Percentiles rank a stretch among this genome's conserved stretches.
Conservation (phyloP, 2,329 filamentous ascomycete genomes). For the Chaetomium sp. region DNA sequence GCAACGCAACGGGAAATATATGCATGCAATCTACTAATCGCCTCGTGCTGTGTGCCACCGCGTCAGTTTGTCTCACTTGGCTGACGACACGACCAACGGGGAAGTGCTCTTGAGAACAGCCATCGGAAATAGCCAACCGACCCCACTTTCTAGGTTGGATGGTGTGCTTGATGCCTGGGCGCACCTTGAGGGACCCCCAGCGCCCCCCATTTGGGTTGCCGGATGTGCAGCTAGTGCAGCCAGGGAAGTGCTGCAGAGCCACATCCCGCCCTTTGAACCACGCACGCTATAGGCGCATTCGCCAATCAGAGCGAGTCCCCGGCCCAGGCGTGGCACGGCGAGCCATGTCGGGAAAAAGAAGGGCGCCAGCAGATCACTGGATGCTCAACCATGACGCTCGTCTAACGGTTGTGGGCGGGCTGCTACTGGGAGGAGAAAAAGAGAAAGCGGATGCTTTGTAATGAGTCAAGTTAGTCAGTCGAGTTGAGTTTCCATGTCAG, state of each 20-base stretch:
- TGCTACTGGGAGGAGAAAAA: not conserved
- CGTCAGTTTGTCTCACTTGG: not conserved
- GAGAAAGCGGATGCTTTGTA: slow-evolving; percentile 6
- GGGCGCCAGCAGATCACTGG: slow-evolving; percentile 18
- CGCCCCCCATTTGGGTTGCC: not conserved
- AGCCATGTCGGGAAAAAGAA: slow-evolving; percentile 25
- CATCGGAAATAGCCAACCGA: slow-evolving; percentile 9
- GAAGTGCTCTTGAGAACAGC: not conserved
- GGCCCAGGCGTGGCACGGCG: slow-evolving; percentile 13
- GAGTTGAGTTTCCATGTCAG: not conserved
- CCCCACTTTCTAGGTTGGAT: not conserved
- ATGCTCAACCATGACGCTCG: slow-evolving; percentile 14
- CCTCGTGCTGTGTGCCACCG: not conserved
- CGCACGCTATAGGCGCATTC: not conserved
- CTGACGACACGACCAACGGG: slow-evolving; percentile 2
- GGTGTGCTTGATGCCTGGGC: slow-evolving; percentile 3
- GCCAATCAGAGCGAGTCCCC: slow-evolving; percentile 6
- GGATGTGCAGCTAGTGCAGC: slow-evolving; percentile 2
- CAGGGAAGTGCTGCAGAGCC: slow-evolving; percentile 11
- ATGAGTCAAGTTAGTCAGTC: slow-evolving; percentile 11
- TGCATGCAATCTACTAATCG: not conserved
- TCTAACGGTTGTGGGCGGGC: not conserved
- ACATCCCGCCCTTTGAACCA: slow-evolving; percentile 18
- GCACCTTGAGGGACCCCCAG: not conserved
- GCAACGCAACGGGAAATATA: not conserved